A percentile compares a stretch with the other conserved stretches of the same genome.
These are phyloP conservation scores for Bruguiera sexangula DNA, from an alignment of 345 rosid genomes.

Conservation along the genomic window DNA sequence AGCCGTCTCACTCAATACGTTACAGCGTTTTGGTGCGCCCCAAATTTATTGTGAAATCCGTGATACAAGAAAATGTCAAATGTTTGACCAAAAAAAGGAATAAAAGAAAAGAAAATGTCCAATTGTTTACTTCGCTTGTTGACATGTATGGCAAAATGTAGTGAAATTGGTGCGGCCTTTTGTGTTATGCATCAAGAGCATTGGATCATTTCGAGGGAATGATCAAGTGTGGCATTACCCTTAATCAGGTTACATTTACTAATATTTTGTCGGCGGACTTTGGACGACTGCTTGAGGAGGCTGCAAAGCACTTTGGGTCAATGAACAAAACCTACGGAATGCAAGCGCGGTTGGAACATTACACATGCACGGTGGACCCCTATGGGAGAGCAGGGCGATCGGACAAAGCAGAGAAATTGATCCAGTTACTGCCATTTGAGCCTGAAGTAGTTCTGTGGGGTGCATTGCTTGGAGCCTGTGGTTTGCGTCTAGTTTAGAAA, in stretches of 20 bases:
- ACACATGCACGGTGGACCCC: slow-evolving; percentile 57
- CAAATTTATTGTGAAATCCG: slow-evolving; percentile 49
- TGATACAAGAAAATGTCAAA: slow-evolving; percentile 31
- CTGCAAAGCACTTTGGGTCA: slow-evolving; percentile 37
- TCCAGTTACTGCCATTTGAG: slow-evolving; percentile 44
- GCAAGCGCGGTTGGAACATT: slow-evolving; percentile 46
- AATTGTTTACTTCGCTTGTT: slow-evolving; percentile 42
- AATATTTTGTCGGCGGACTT: slow-evolving; percentile 46
- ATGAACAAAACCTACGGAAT: slow-evolving; percentile 42
- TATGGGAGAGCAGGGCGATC: slow-evolving; percentile 46
- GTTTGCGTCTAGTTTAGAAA: slow-evolving; percentile 45
- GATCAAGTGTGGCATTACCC: slow-evolving; percentile 35
- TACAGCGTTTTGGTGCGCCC: slow-evolving; percentile 24
- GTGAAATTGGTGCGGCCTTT: slow-evolving; percentile 36
- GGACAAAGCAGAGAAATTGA: slow-evolving; percentile 47
- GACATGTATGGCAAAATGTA: slow-evolving; percentile 55
- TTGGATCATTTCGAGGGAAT: slow-evolving; percentile 36
- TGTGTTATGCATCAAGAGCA: slow-evolving; percentile 36
- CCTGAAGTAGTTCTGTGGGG: slow-evolving; percentile 50
- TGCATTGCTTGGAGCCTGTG: slow-evolving; percentile 50
- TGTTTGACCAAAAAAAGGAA: too few relatives aligned
- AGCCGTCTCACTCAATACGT: slow-evolving; percentile 27
- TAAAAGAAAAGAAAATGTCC: slow-evolving; percentile 18
- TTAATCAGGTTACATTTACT: slow-evolving; percentile 47
- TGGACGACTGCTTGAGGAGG: slow-evolving; percentile 45